These are phyloP conservation scores for Blastobotrys chiropterorum DNA, from an alignment of 805 yeast genomes.

Conservation along the genomic window DNA sequence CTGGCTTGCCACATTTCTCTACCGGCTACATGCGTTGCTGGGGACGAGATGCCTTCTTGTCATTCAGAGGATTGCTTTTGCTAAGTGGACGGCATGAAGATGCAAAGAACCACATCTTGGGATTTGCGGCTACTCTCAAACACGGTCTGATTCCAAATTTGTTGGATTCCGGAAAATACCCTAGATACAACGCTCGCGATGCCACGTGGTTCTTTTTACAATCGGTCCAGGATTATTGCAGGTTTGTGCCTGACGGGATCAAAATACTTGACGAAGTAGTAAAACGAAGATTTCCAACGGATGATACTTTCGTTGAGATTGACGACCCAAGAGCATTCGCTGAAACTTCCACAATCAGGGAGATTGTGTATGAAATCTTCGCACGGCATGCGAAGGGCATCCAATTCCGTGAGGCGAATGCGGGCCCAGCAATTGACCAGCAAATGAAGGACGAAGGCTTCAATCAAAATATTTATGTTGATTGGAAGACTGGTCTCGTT, in stretches of 20 bases:
- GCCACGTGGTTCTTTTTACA: constrained; percentile 95
- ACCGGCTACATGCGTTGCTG: constrained; percentile 92
- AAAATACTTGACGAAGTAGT: constrained; percentile 64
- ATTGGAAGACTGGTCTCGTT: constrained; percentile 83
- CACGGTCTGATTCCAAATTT: constrained; percentile 94
- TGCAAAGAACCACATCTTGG: constrained; percentile 75
- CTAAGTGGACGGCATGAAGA: constrained; percentile 73
- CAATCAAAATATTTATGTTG: constrained; percentile 72
- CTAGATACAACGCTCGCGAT: constrained; percentile 93
- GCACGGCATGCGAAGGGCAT: constrained; percentile 87
- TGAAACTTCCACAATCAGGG: constrained; percentile 62
- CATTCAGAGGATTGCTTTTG: constrained; percentile 74
- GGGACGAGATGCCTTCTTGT: constrained; percentile 95
- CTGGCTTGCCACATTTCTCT: constrained; percentile 94
- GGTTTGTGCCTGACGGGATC: constrained; percentile 61
- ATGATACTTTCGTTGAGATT: constrained; percentile 66
- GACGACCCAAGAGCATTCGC: constrained; percentile 74
- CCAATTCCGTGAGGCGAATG: constrained; percentile 87
- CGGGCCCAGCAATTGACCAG: constrained; percentile 79
- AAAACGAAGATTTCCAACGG: constrained; percentile 79
- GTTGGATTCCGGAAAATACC: constrained; percentile 87
- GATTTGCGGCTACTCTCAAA: constrained; percentile 84
- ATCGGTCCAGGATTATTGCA: constrained; percentile 76
- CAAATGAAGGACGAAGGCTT: constrained; percentile 94
- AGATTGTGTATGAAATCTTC: constrained; percentile 74